These are phyloP conservation scores for Fusarium kyushuense DNA, from an alignment of 2,329 filamentous ascomycete species.

Conservation along the genomic window DNA sequence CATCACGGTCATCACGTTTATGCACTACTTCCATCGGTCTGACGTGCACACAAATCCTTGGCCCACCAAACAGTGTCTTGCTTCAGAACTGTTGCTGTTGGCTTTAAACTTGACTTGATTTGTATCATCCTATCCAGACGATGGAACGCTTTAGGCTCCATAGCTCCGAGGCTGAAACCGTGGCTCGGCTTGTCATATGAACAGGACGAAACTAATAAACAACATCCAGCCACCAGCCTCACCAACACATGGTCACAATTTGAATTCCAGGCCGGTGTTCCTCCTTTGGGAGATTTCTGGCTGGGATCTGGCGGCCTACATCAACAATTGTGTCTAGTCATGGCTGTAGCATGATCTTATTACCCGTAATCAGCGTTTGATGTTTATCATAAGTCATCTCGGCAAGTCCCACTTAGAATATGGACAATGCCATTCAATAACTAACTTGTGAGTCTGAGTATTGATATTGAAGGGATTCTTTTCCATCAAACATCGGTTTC, in stretches of 20 bases:
- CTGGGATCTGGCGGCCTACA: conserved; percentile 27
- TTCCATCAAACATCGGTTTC: conserved; percentile 4
- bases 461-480: not conserved
- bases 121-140: conserved; percentile 19
- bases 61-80: conserved; percentile 37
- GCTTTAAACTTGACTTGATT: conserved; percentile 12
- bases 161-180: conserved; percentile 45
- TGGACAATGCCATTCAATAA: conserved; percentile 9
- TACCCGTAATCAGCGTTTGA: conserved; percentile 36
- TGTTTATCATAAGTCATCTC: conserved; percentile 35
- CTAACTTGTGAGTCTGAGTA: not conserved
- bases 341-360: conserved; percentile 15
- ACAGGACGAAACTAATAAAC: conserved; percentile 35
- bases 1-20: conserved; percentile 8
- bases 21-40: conserved; percentile 31
- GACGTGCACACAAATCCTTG: conserved; percentile 41
- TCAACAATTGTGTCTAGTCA: conserved; percentile 19
- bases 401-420: conserved; percentile 1
- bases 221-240: conserved; percentile 17
- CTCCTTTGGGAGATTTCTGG: conserved; percentile 24
- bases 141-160: conserved; percentile 35
- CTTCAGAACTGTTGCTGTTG: conserved; percentile 11
- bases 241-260: conserved; percentile 8
- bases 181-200: conserved; percentile 44
- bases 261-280: conserved; percentile 18